phyloP scores from a whole-genome alignment of 441 rosid species.

The Brassica balearica region DNA sequence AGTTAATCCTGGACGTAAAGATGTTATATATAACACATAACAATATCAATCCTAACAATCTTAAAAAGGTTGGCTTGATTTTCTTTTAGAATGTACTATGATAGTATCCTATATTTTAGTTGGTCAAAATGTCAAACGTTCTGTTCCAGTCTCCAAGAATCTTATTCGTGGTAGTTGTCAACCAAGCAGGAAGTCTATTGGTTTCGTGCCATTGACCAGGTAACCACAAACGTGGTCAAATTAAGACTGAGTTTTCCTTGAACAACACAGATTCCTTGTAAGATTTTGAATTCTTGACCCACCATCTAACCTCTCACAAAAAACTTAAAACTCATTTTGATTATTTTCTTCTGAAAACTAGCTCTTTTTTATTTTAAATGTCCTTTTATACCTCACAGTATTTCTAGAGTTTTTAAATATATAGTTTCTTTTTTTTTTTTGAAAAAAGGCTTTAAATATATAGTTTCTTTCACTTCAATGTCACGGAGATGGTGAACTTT shows the following conservation, averaged over 20 bases:
- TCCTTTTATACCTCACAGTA: background rate
- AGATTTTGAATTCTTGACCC: constrained; percentile 14
- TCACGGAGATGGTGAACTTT: background rate
- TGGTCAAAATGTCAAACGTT: constrained; percentile 19
- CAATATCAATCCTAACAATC: background rate
- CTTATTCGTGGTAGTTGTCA: constrained; percentile 23
- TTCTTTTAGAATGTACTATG: background rate
- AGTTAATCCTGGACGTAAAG: background rate
- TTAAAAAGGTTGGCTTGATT: background rate
- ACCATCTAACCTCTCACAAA: background rate
- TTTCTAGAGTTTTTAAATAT: background rate
- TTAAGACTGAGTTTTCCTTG: constrained; percentile 1
- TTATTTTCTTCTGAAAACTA: no score
- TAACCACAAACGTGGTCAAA: constrained; percentile 35
- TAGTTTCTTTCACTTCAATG: background rate
- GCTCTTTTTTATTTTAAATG: background rate
- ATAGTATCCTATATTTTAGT: background rate
- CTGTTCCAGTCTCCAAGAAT: constrained; percentile 13
- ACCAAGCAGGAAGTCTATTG: constrained; percentile 27
- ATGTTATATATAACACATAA: constrained; percentile 1
- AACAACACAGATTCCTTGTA: constrained; percentile 12
- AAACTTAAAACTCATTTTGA: background rate
- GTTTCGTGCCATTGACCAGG: constrained; percentile 22
- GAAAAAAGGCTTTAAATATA: background rate
- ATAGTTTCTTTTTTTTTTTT: background rate